These are phyloP conservation scores for Rosa chinensis DNA, from an alignment of 306 rosid genomes.

Conservation along the genomic window DNA sequence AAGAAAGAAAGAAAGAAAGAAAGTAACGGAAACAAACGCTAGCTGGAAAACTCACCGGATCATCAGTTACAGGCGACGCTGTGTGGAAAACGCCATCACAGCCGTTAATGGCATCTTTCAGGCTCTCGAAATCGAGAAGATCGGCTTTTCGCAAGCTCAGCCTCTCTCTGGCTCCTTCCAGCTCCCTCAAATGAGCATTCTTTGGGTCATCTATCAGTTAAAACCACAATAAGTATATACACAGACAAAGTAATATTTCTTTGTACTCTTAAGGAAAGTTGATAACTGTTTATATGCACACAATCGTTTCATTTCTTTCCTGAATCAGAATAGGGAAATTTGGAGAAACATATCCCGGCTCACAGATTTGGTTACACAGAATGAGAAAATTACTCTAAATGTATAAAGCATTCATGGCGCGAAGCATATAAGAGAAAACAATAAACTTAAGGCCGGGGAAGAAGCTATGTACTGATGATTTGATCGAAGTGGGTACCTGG, in stretches of 20 bases:
- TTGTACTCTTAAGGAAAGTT: not conserved
- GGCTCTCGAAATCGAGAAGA: conserved; percentile 61
- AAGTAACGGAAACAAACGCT: not conserved
- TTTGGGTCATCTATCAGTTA: conserved; percentile 58
- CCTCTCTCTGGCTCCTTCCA: conserved; percentile 80
- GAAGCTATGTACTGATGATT: not conserved
- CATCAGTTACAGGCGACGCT: conserved; percentile 85
- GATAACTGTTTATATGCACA: not conserved
- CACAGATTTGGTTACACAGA: not conserved
- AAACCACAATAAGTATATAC: not conserved
- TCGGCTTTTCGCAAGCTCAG: conserved; percentile 63
- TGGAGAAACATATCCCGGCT: not conserved
- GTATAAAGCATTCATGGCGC: not conserved
- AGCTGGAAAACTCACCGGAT: conserved; percentile 48
- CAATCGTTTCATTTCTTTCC: not conserved
- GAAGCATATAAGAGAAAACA: not conserved
- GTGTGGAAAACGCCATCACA: conserved; percentile 84
- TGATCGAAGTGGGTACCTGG: conserved; percentile 45
- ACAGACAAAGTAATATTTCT: not conserved
- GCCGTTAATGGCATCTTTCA: conserved; percentile 54
- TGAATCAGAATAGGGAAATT: not conserved
- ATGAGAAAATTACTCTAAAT: not conserved
- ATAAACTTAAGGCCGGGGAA: not conserved
- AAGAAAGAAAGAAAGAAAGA: not conserved
- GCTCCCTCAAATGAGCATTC: conserved; percentile 68